A percentile compares a stretch with the other conserved stretches of the same genome.
Evolutionary conservation across 2,329 filamentous ascomycete genomes (phyloP).

Genomic region (Chaetomiaceae sp.): DNA sequence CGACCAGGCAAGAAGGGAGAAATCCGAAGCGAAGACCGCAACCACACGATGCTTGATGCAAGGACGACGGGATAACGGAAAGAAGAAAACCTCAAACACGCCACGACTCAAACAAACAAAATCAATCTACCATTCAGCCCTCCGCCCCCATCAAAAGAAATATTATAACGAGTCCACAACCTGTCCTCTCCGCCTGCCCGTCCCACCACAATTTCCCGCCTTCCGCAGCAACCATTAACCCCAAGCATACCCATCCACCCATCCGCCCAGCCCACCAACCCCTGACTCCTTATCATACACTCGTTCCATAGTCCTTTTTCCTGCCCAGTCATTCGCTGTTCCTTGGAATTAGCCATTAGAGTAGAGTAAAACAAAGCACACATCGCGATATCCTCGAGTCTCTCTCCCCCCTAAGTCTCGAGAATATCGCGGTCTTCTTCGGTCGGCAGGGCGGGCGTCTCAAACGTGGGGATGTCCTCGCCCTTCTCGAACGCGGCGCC

Average conservation of each 20-base stretch:
- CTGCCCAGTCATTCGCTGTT: not conserved
- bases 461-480: constrained; percentile 36
- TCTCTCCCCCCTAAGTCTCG: constrained; percentile 35
- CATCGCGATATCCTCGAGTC: not conserved
- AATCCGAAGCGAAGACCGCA: too few species aligned
- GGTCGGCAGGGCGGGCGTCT: constrained; percentile 37
- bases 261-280: not conserved
- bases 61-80: too few species aligned
- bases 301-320: not conserved
- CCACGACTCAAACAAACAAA: too few species aligned
- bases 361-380: too few species aligned
- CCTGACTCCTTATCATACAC: not conserved
- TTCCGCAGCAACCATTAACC: too few species aligned
- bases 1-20: too few species aligned
- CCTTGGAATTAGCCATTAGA: constrained; percentile 10
- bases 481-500: constrained; percentile 49
- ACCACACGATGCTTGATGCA: too few species aligned
- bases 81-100: too few species aligned
- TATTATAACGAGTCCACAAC: too few species aligned
- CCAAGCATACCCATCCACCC: not conserved
- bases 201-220: too few species aligned
- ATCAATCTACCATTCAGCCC: too few species aligned
- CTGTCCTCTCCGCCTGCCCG: not conserved
- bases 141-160: too few species aligned
- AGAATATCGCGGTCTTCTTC: constrained; percentile 40